These are phyloP conservation scores for Xerocomus spinulosus DNA, from an alignment of 768 basidiomycete species.

Conservation along the genomic window DNA sequence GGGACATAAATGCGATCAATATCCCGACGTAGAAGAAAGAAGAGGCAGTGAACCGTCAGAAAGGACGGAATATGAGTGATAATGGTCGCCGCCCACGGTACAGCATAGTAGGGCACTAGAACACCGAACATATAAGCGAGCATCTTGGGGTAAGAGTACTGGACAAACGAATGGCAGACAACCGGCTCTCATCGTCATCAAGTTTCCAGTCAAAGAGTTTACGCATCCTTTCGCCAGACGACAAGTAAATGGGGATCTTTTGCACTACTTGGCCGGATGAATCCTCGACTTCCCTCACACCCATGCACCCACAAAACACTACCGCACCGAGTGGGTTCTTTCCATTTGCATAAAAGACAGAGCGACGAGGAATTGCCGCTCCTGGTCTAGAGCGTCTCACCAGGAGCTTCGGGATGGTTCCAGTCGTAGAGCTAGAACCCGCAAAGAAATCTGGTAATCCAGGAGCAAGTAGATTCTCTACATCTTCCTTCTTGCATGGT, in stretches of 20 bases:
- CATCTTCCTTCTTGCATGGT: not conserved
- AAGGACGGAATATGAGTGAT: conserved; percentile 15
- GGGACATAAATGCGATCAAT: not conserved
- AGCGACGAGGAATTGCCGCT: no score
- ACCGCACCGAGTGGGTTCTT: not conserved
- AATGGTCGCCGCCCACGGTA: conserved; percentile 15
- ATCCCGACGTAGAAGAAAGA: conserved; percentile 8
- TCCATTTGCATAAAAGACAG: not conserved
- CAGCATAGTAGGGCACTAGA: conserved; percentile 10
- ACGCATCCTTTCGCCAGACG: not conserved
- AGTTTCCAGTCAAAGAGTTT: conserved; percentile 5
- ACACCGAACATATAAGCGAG: not conserved
- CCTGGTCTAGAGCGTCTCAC: not conserved
- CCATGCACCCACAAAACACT: not conserved
- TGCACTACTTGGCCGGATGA: conserved; percentile 1
- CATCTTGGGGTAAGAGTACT: not conserved
- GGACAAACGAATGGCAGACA: not conserved
- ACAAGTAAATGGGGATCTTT: conserved; percentile 8
- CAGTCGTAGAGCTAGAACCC: conserved; percentile 3
- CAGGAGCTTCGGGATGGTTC: not conserved
- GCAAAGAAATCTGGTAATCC: not conserved
- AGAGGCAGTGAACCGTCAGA: conserved; percentile 19
- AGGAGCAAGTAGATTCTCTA: not conserved
- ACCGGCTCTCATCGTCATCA: conserved; percentile 8
- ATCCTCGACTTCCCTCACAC: not conserved